Evolutionary conservation across 441 rosid species (phyloP), one percentile per base, ranked within the genome.

Genomic region (Brassica hybrid): DNA sequence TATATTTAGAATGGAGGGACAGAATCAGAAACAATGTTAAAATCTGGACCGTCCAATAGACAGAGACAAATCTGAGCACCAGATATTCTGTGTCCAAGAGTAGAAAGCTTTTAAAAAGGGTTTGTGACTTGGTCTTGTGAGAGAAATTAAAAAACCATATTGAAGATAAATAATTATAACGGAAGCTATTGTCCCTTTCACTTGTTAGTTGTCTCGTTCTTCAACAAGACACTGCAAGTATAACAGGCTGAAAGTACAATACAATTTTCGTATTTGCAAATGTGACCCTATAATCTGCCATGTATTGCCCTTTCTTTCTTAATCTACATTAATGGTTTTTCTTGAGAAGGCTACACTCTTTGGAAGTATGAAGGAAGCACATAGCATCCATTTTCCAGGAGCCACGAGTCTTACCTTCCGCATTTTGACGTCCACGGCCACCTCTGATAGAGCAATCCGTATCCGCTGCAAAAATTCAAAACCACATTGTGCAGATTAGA

Each of bases 381-480:
- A 85, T n/a, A 91, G 59, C 99, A 94, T 93, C 91, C 94, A 90
- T 87, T 94, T 94, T 54, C 98, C 94, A 0, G 98, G 99, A 23
- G 99, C 94, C 69, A 92, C 99, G 0, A 83, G 91, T 5, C 93
- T 92, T 38, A 91, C 96, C 74, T 79, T 87, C 19, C 81, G 88
- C 93, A 94, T 89, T 65, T 89, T 89, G 8, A 92, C 97, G 64
- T 90, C 78, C 45, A 94, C 94, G 0, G 88, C 96, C 23, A 81
- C 97, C 80, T 90, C 98, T 4, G 79, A 78, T 73, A 94, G 59
- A 38, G 88, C 89, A 54, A 90, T 90, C 73, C 94, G 83, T 84
- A 92, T 90, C 80, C 97, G 82, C 99, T 93, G 90, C 88, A n/a
- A 84, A 72, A 12, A 45, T 4, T 7, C n/a, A 8, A 52, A 14